Evolutionary conservation across 495 filamentous ascomycete genomes (phyloP).

Genomic region (Neurospora intermedia): DNA sequence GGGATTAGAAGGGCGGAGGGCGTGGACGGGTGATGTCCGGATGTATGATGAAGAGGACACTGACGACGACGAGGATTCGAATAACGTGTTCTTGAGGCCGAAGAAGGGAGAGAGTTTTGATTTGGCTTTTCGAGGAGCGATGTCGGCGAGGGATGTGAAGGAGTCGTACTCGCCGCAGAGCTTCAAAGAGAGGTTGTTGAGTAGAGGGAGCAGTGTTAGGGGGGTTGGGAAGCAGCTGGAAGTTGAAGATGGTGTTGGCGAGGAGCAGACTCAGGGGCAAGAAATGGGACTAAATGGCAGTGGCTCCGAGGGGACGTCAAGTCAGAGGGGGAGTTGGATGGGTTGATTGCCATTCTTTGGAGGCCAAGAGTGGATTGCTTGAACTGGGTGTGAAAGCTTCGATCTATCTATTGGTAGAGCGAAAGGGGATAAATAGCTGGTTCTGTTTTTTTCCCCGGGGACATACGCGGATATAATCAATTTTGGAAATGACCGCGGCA

Average conservation of each 20-base stretch:
- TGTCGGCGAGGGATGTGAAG: neutral
- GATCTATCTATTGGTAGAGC: neutral
- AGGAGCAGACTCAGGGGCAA: neutral
- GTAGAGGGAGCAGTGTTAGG: neutral
- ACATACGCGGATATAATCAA: neutral
- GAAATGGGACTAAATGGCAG: neutral
- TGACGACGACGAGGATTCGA: neutral
- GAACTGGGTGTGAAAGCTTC: neutral
- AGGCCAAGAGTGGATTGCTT: neutral
- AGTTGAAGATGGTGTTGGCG: neutral
- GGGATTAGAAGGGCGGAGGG: neutral
- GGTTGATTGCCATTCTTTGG: neutral
- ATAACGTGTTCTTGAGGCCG: neutral
- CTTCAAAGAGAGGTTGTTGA: conserved; percentile 18
- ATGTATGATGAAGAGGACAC: neutral
- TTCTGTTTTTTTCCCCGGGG: neutral
- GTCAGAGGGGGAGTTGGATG: neutral
- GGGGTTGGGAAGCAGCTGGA: neutral
- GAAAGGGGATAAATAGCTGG: neutral
- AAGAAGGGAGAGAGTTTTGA: neutral
- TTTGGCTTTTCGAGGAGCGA: neutral
- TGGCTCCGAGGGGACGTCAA: neutral
- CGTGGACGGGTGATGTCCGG: neutral
- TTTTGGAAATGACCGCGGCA: neutral
- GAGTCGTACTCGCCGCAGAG: conserved; percentile 18